Percentiles rank a stretch among this genome's conserved stretches.
These are phyloP conservation scores for Eutypella sp. DNA, from an alignment of 2,329 filamentous ascomycete species.

Conservation along the genomic window DNA sequence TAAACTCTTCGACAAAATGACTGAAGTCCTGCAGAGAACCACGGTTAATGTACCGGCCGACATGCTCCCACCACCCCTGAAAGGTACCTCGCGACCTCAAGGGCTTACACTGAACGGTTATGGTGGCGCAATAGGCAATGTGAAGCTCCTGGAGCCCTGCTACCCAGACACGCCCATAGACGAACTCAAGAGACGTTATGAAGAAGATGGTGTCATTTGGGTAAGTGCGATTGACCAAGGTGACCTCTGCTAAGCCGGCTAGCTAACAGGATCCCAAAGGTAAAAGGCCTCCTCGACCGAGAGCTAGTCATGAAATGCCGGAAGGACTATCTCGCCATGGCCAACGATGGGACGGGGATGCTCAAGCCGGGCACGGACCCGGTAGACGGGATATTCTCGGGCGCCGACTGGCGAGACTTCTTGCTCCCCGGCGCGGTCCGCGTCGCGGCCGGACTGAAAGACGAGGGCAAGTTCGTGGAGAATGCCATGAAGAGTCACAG, in stretches of 20 bases:
- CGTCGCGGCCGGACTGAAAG: conserved; percentile 1
- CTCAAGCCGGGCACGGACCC: conserved; percentile 9
- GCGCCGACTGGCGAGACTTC: conserved; percentile 3
- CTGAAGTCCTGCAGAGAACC: background rate
- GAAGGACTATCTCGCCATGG: conserved; percentile 11
- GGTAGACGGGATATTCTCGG: conserved; percentile 9
- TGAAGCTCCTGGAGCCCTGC: background rate
- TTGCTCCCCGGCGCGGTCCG: conserved; percentile 7
- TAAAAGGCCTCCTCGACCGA: conserved; percentile 7
- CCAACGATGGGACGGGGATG: conserved; percentile 6
- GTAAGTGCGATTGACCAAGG: no score
- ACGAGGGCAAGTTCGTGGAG: conserved; percentile 1
- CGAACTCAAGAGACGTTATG: background rate
- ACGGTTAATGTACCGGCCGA: background rate
- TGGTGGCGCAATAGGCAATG: background rate
- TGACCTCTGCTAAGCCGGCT: background rate
- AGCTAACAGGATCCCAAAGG: background rate
- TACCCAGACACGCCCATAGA: background rate
- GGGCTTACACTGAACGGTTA: background rate
- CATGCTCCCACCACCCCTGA: background rate
- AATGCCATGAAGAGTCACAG: background rate
- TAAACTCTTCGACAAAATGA: background rate
- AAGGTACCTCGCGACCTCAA: background rate
- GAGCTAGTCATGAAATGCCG: conserved; percentile 10
- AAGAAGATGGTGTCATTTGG: background rate